A percentile compares a stretch with the other conserved stretches of the same genome.
phyloP scores from a whole-genome alignment of 371 early-diverging fungal species.

The Mucor saturninus region DNA sequence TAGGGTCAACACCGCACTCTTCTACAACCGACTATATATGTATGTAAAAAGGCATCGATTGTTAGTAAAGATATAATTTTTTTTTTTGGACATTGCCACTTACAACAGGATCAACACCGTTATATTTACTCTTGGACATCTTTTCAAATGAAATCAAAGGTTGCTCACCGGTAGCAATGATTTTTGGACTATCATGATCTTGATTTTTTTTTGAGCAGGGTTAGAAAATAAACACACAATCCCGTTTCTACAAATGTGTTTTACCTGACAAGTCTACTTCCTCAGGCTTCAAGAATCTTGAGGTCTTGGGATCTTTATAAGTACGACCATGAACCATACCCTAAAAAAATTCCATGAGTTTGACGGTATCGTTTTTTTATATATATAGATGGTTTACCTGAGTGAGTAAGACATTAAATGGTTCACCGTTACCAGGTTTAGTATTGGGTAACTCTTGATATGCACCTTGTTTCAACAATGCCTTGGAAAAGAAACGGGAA shows the following conservation, averaged over 20 bases:
- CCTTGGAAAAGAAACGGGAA: conserved; percentile 90
- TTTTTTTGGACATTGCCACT: not conserved
- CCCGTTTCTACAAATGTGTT: not conserved
- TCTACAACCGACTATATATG: conserved; percentile 59
- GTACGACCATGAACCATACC: conserved; percentile 96
- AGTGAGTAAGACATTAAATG: conserved; percentile 83
- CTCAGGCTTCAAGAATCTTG: conserved; percentile 79
- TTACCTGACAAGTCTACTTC: conserved; percentile 73
- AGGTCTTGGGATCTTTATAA: conserved; percentile 75
- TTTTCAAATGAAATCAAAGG: conserved; percentile 83
- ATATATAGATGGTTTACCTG: conserved; percentile 52
- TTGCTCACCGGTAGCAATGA: conserved; percentile 64
- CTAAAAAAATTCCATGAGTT: conserved; percentile 28
- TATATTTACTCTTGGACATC: conserved; percentile 96
- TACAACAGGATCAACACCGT: conserved; percentile 90
- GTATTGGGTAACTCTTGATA: conserved; percentile 39
- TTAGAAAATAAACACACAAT: no score
- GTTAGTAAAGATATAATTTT: no score
- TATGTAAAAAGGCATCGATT: conserved; percentile 16
- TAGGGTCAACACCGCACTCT: conserved; percentile 83
- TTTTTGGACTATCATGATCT: conserved; percentile 61
- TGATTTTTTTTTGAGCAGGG: not conserved
- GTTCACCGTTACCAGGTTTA: conserved; percentile 73
- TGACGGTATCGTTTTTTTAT: not conserved
- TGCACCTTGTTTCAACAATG: conserved; percentile 65